Evolutionary conservation across 495 filamentous ascomycete species (phyloP).

Genomic region (Aspergillus taichungensis): DNA sequence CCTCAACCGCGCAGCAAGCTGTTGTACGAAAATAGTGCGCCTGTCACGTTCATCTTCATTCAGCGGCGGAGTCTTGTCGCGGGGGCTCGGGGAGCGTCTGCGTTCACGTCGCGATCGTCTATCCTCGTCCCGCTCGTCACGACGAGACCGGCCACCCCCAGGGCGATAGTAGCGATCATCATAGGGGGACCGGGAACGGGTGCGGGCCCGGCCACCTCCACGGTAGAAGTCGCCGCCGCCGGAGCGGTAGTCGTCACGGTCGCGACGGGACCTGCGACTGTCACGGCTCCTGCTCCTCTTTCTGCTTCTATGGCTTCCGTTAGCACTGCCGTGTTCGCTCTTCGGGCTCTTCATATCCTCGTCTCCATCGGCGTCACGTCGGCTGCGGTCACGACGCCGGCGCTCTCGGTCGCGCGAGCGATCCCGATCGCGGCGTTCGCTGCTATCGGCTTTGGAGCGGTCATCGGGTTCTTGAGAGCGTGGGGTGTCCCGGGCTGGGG

Average conservation of each 20-base stretch:
- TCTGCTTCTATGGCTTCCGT: constrained; percentile 76
- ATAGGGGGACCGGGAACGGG: constrained; percentile 68
- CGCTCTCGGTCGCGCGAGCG: constrained; percentile 53
- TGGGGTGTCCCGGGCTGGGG: constrained; percentile 42
- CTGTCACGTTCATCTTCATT: constrained; percentile 96
- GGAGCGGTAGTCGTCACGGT: constrained; percentile 61
- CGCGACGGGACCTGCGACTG: constrained; percentile 69
- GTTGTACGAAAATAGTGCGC: constrained; percentile 96
- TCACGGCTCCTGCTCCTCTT: constrained; percentile 75
- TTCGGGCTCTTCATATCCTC: constrained; percentile 59
- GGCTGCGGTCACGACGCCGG: constrained; percentile 49
- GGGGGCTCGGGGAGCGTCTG: constrained; percentile 41
- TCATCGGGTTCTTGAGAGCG: constrained; percentile 50
- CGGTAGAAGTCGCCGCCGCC: constrained; percentile 70
- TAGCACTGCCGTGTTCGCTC: constrained; percentile 75
- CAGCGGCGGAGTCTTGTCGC: constrained; percentile 51
- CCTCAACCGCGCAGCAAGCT: constrained; percentile 84
- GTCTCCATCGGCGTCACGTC: constrained; percentile 56
- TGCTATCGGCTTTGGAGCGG: constrained; percentile 46
- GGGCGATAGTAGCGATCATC: constrained; percentile 71
- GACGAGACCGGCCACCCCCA: constrained; percentile 49
- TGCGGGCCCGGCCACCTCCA: constrained; percentile 58
- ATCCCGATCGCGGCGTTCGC: constrained; percentile 47
- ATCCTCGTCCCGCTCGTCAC: constrained; percentile 44
- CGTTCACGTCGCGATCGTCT: constrained; percentile 45